Evolutionary conservation across 2,329 filamentous ascomycete genomes (phyloP), one percentile per base, ranked within the genome.

Genomic region (Canariomyces notabilis): DNA sequence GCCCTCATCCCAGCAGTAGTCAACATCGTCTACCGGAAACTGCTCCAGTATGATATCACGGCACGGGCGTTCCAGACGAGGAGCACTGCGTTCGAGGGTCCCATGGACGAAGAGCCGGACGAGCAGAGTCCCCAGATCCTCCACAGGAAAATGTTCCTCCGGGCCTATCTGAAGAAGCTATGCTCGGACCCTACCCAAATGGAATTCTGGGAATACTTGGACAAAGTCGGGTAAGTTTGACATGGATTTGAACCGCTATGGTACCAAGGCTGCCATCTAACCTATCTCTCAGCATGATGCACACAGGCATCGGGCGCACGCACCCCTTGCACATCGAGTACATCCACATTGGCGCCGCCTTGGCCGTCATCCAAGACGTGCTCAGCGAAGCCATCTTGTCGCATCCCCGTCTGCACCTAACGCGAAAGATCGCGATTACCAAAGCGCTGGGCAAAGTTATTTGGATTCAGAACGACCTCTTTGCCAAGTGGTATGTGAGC

Each of bases 381-480:
- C 75, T 91, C 56, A 83, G 79, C 19, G 86, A 89, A 61, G 86
- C 86, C 14, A 81, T 91, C 42, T 75, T 91, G 40, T 83, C 77
- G 3, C 77, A 89, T 58, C 85, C 85, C 1, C 76, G 77, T 2
- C 71, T 93, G 31, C 73, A 76, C 31, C 73, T 87, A 57, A 71
- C 74, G 47, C 77, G 77, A 65, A 90, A 90, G 68, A 82, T 85
- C 15, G 82, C 79, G 18, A 74, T 91, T 4, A 75, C 90, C 37
- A 86, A 84, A 61, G 87, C 87, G 1, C 71, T 91, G 18, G 80
- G 80, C 52, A 91, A 93, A 64, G 82, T 91, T 20, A 83, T 91
- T 54, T 91, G 87, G 86, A 89, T 91, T 55, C 87, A 91, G 66
- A 91, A 91, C 61, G 87, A 91, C 64, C 73, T 91, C 22, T 87